phyloP scores from a whole-genome alignment of 208 protist genomes.

The Lotmaria passim region DNA sequence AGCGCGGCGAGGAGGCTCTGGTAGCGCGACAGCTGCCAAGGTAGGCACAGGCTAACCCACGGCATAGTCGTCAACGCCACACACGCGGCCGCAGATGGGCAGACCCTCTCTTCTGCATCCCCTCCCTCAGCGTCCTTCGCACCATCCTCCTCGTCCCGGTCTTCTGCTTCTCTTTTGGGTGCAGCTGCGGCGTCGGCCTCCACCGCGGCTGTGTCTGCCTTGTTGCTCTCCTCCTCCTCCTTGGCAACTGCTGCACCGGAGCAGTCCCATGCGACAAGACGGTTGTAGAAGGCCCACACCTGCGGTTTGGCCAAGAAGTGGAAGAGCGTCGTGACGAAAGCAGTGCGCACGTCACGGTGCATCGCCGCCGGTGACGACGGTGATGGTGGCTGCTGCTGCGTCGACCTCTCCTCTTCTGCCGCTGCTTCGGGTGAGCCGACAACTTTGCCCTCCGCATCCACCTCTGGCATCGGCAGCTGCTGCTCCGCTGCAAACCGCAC shows the following conservation, averaged over 20 bases:
- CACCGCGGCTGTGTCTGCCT: neutral
- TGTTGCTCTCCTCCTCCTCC: neutral
- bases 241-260: neutral
- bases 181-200: neutral
- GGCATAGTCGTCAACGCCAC: constrained; percentile 21
- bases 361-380: neutral
- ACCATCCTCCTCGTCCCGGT: neutral
- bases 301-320: constrained; percentile 21
- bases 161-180: neutral
- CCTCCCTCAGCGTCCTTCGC: neutral
- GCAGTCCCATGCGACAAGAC: constrained; percentile 4
- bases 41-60: constrained; percentile 3
- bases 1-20: constrained; percentile 16
- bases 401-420: neutral
- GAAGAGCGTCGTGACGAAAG: constrained; percentile 29
- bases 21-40: constrained; percentile 32
- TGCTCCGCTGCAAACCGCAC: constrained; percentile 25
- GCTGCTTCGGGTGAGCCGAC: neutral
- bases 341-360: constrained; percentile 35
- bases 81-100: constrained; percentile 22
- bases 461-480: constrained; percentile 23
- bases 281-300: constrained; percentile 29
- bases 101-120: neutral
- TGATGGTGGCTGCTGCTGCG: neutral
- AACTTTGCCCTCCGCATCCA: constrained; percentile 6